Percentiles rank a stretch among this genome's conserved stretches.
These are phyloP conservation scores for Populus hybrid DNA, from an alignment of 441 rosid genomes.

Conservation along the genomic window DNA sequence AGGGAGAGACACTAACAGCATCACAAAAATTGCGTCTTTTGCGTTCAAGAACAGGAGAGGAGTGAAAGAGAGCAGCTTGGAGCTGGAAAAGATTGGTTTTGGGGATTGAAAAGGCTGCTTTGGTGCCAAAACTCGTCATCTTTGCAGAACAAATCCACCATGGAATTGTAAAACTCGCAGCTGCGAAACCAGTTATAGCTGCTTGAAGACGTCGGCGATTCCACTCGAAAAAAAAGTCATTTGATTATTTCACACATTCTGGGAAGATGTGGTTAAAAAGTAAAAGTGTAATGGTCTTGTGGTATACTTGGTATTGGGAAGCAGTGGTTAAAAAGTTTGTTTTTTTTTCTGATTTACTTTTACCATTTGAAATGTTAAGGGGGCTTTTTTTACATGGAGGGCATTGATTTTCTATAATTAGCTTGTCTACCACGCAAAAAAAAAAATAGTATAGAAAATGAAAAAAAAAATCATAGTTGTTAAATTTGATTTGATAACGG, in stretches of 20 bases:
- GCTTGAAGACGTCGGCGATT: background rate
- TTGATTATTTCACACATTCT: background rate
- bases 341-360: background rate
- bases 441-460: background rate
- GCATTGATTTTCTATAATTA: background rate
- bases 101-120: conserved; percentile 43
- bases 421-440: background rate
- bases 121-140: conserved; percentile 45
- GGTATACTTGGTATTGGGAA: too few relatives aligned
- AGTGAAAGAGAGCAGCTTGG: conserved; percentile 59
- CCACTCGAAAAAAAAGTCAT: background rate
- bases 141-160: conserved; percentile 5
- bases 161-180: background rate
- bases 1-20: conserved; percentile 33
- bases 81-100: conserved; percentile 32
- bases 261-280: background rate
- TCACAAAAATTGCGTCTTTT: conserved; percentile 64
- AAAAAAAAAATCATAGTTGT: too few relatives aligned
- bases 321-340: too few relatives aligned
- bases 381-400: background rate
- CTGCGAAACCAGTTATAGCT: background rate
- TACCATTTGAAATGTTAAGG: background rate
- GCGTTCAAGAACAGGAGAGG: conserved; percentile 71
- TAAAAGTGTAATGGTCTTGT: too few relatives aligned
- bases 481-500: background rate